These are phyloP conservation scores for Glycyrrhiza uralensis DNA, from an alignment of 306 rosid species.

Conservation along the genomic window DNA sequence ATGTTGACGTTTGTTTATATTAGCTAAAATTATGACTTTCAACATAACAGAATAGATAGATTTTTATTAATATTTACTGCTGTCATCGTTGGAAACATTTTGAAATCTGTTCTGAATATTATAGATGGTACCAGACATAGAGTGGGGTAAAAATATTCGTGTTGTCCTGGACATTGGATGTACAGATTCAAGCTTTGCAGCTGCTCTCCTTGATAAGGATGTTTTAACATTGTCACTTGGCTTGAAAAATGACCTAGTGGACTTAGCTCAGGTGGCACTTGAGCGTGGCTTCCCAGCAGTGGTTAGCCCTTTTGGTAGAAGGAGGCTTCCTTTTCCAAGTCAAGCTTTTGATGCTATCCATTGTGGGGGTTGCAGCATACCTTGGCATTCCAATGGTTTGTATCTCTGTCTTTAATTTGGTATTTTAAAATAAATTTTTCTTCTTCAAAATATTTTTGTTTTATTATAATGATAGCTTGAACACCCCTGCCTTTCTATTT, in stretches of 20 bases:
- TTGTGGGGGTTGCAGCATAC: conserved; percentile 69
- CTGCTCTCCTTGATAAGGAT: conserved; percentile 71
- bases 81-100: conserved; percentile 12
- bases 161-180: conserved; percentile 80
- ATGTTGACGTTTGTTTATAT: not conserved
- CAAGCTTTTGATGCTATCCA: conserved; percentile 81
- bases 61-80: conserved; percentile 2
- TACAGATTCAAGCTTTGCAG: conserved; percentile 71
- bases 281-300: conserved; percentile 88
- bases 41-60: not conserved
- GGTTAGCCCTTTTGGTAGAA: conserved; percentile 65
- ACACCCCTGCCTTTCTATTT: not conserved
- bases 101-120: conserved; percentile 31
- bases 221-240: conserved; percentile 80
- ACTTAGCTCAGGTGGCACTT: conserved; percentile 82
- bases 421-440: not conserved
- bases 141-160: conserved; percentile 94
- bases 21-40: not conserved
- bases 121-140: conserved; percentile 98
- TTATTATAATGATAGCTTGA: not conserved
- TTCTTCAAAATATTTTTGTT: not conserved
- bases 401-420: not conserved
- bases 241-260: conserved; percentile 84
- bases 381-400: conserved; percentile 87
- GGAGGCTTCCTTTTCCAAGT: conserved; percentile 95